Evolutionary conservation across 2,329 filamentous ascomycete genomes (phyloP), one percentile per base, ranked within the genome.

Genomic region (Fusarium mundagurra): DNA sequence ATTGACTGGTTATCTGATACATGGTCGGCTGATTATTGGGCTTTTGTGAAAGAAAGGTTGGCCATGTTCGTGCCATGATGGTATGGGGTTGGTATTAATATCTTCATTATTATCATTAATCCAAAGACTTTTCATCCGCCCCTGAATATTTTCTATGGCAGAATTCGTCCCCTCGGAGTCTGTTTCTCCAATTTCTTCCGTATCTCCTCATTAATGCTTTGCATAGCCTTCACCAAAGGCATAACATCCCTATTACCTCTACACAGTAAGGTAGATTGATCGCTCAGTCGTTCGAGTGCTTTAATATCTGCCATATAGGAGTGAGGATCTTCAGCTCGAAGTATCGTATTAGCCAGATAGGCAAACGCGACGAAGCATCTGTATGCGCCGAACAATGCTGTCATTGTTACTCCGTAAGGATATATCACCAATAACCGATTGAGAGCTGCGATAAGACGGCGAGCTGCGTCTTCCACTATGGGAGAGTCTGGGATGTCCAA

Each of bases 401-500:
- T 71, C 61, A 81, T 72, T 1, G 78, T 78, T 33, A 76, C 68
- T 2, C 75, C 77, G 43, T 73, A 76, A 1, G 79, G 75, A 34
- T 71, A 75, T 9, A 74, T 61, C n/a, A 59, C 60, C 2, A 81
- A 24, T 31, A 80, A 36, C 3, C 66, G 63, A 20, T 66, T 61
- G 8, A 80, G 64, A 11, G 76, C 48, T 4, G 73, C 47, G 29
- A 80, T 70, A 9, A 80, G 61, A 22, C 62, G 62, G 7, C 79
- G 73, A 7, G 77, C 69, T 17, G 79, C 77, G 1, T 80, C 74
- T 3, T 78, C 74, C 6, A 80, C 79, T 0, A 81, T 72, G 4
- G 77, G 77, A 10, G 79, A 80, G 44, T 78, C 75, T 22, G 78
- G 79, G 3, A 80, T 78, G 11, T 80, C 79, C 4, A 78, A 50